phyloP scores from a whole-genome alignment of 169 alveolate genomes.

The Haemoproteus tartakovskyi region DNA sequence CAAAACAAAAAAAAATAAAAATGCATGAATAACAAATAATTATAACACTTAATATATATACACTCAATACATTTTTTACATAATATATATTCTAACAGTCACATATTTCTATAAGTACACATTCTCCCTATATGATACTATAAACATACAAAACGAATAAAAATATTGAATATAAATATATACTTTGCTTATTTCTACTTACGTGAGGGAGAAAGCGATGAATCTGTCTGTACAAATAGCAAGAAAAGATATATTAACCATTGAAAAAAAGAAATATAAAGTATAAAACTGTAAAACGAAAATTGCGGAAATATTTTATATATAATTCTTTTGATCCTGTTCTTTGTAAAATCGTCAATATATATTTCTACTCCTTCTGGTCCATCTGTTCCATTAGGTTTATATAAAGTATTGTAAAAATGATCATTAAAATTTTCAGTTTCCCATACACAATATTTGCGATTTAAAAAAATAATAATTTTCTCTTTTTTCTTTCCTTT shows the following conservation, averaged over 20 bases:
- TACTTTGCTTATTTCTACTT: background rate
- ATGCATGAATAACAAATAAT: background rate
- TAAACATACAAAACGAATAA: too few relatives aligned
- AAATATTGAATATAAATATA: background rate
- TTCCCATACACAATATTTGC: conserved; percentile 20
- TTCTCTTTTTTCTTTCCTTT: conserved; percentile 51
- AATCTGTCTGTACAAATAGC: conserved; percentile 50
- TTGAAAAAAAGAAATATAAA: conserved; percentile 60
- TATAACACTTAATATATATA: background rate
- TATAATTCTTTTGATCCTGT: conserved; percentile 35
- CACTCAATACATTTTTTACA: background rate
- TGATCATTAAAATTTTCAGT: conserved; percentile 64
- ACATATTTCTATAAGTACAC: background rate
- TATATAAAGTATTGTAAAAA: conserved; percentile 55
- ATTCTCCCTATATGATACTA: background rate
- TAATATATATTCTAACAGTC: background rate
- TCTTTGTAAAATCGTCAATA: conserved; percentile 22
- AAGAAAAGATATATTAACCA: conserved; percentile 55
- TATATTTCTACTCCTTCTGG: conserved; percentile 53
- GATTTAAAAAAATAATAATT: conserved; percentile 62
- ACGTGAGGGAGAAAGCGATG: conserved; percentile 56
- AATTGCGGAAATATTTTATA: conserved; percentile 63
- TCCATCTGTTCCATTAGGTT: conserved; percentile 48
- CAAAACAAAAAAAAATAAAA: background rate
- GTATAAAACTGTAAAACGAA: conserved; percentile 42